Base-by-base conservation (phyloP, 2,329 filamentous ascomycete genomes). In the Fusarium nelsonii region DNA sequence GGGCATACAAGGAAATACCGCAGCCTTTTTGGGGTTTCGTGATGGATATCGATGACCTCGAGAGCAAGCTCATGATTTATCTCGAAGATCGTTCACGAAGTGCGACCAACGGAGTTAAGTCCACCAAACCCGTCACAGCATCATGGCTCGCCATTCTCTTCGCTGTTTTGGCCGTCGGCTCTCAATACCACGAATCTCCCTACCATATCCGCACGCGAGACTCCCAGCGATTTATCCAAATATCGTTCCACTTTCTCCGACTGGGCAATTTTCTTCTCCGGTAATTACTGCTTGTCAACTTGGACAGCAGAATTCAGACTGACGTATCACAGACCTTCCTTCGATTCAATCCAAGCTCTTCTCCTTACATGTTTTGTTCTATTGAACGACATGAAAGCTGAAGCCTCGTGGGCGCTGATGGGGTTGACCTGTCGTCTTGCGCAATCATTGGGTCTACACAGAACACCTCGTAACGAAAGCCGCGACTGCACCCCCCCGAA, bases 21-120 rank as follows among this genome's bases (percentile, higher is more conserved):
- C 88, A 91, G 49, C 87, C 87, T 2, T 91, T 91, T 69, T 91
- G 88, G 88, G 88, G 88, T 2, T 88, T 91, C 50, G 86, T 91
- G 18, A 84, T 90, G 59, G 88, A 90, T 69, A 87, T 91, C 55
- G 87, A 90, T 58, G 88, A 90, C 54, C 84, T 91, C 30, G 88
- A 91, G 71, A 85, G 87, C 6, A 87, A 85, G 64, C 81, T 91
- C 46, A 90, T 90, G 83, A 82, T 88, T 23, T 90, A 91, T 67
- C 81, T 91, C 2, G 88, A 90, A 69, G 88, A 90, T 59, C 83
- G 88, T 46, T 87, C 87, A 7, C 85, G 87, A 61, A 87, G 84
- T 69, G 84, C 84, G 4, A 83, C 81, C 14, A 83, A 79, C 20
- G 74, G 81, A 0, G 80, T 77, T 49, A 84, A 83, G 63, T 80